Evolutionary conservation across 78 protist species (phyloP).

Genomic region (Dictyostelium firmibasis): DNA sequence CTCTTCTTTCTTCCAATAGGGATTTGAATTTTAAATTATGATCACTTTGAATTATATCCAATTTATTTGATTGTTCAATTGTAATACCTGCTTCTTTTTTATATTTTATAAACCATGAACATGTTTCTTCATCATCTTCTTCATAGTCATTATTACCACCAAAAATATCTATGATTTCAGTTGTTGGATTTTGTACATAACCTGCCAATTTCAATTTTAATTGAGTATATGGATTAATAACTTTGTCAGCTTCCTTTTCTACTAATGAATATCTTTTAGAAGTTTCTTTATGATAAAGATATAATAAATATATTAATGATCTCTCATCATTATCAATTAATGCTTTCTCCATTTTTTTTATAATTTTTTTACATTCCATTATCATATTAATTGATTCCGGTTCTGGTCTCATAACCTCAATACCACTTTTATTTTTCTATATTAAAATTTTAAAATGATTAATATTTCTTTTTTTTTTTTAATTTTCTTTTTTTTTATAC

Average conservation of each 20-base stretch:
- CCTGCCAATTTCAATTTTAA: not conserved
- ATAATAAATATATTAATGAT: not conserved
- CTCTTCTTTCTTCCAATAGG: not conserved
- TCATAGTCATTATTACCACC: not conserved
- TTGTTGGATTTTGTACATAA: not conserved
- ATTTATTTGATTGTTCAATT: not conserved
- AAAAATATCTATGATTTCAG: not conserved
- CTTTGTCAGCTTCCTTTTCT: not conserved
- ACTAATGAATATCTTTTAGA: not conserved
- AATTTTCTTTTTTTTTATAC: too few relatives aligned
- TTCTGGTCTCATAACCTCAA: not conserved
- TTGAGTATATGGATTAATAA: not conserved
- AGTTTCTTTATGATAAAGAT: not conserved
- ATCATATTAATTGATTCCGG: not conserved
- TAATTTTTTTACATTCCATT: not conserved
- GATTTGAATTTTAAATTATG: not conserved
- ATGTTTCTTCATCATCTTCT: not conserved
- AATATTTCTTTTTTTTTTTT: too few relatives aligned
- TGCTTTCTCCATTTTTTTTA: not conserved
- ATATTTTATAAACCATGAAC: not conserved
- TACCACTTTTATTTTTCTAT: not conserved
- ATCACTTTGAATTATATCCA: not conserved
- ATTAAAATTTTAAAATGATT: too few relatives aligned
- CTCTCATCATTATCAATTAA: not conserved
- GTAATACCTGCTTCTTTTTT: not conserved